Percentiles rank a stretch among this genome's conserved stretches.
Conservation (phyloP, 2,329 filamentous ascomycete species). For the Colletotrichum sp. region DNA sequence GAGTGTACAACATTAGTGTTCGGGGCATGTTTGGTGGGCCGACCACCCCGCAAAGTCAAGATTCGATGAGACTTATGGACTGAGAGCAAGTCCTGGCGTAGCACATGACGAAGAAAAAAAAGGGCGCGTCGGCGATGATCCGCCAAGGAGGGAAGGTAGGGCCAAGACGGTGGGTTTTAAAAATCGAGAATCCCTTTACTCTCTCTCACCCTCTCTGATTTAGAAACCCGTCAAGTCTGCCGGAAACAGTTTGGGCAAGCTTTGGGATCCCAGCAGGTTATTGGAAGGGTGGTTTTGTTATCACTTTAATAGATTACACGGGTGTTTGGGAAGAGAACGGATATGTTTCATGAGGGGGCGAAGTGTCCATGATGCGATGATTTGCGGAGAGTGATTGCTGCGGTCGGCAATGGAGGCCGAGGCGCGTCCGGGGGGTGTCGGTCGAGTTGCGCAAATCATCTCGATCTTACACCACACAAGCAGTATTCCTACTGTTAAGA, state of each 20-base stretch:
- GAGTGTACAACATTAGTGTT: background rate
- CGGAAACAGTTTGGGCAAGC: background rate
- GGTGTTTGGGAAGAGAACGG: slow-evolving; percentile 5
- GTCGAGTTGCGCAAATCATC: slow-evolving; percentile 1
- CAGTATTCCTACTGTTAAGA: background rate
- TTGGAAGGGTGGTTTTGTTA: background rate
- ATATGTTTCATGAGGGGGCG: slow-evolving; percentile 8
- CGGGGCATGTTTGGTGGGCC: background rate
- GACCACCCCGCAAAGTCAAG: slow-evolving; percentile 5
- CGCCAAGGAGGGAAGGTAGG: background rate
- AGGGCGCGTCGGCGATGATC: background rate
- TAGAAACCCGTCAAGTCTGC: background rate
- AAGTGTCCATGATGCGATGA: slow-evolving; percentile 18
- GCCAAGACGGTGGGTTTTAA: background rate
- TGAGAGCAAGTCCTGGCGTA: background rate
- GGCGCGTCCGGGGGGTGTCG: background rate
- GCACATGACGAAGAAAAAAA: slow-evolving; percentile 3
- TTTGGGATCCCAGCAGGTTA: background rate
- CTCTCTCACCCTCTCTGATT: background rate
- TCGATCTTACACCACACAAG: background rate
- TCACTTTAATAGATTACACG: background rate
- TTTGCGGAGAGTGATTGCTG: slow-evolving; percentile 5
- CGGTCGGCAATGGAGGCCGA: background rate
- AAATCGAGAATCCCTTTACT: background rate
- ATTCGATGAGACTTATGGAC: background rate